Evolutionary conservation across 495 filamentous ascomycete species (phyloP), one percentile per base, ranked within the genome.

Genomic region (Pseudomonodictys pantanalensis): DNA sequence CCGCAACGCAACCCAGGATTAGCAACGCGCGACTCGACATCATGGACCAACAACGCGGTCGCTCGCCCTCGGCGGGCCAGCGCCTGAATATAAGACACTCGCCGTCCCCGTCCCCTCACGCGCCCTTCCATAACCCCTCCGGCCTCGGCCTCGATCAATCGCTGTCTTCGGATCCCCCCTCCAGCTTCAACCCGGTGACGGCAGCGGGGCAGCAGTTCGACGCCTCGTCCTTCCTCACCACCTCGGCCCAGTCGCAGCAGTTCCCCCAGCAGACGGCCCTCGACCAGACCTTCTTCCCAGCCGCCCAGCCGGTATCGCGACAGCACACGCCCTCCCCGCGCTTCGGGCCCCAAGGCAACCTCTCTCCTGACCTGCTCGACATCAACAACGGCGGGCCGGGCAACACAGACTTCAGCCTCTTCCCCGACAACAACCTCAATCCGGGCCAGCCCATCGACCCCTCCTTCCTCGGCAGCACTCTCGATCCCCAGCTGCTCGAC

Each of bases 31-130:
- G 28, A 57, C 55, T 60, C 66, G 44, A 64, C 61, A 68, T 64
- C 60, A 72, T 72, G 70, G 65, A 66, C 46, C 68, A 70, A 22
- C 65, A 66, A 48, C 68, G 70, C 22, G 64, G 64, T 15, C 50
- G 68, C 17, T 73, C 71, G 52, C 71, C 70, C 30, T 71, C 71
- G 4, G 60, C 52, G n/a, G 70, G 60, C 46, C 68, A 66, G 24
- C 58, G 44, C 38, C 39, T 47, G 39, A 59, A 63, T 71, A 71
- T 73, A 73, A 74, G 69, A 58, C 68, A 66, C 50, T 68, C 70
- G 46, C 52, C 66, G 44, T 72, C 71, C 56, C 63, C 71, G 32
- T 72, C 72, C 56, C 69, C 69, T 51, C 66, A 72, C 39, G 50
- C 51, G 62, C 52, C 58, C 42, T 69, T 29, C 44, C 60, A 52